phyloP scores from a whole-genome alignment of 495 filamentous ascomycete genomes.

The Stereocaulon alpinum region DNA sequence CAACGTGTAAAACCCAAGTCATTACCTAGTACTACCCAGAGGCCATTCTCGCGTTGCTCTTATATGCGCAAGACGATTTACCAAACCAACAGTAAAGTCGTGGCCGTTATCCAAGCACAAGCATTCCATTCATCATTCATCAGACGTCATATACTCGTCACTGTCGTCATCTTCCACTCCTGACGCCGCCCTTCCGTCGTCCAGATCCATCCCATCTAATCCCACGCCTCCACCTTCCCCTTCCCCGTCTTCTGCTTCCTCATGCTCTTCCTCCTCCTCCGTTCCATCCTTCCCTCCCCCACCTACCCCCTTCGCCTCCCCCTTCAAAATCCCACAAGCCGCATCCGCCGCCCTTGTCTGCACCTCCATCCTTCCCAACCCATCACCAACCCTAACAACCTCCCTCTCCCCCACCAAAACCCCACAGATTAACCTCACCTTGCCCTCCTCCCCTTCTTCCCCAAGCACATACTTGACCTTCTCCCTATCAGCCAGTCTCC shows the following conservation, averaged over 20 bases:
- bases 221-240: background rate
- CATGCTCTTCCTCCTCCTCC: constrained; percentile 14
- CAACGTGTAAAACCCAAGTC: no score
- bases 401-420: constrained; percentile 40
- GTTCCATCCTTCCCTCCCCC: constrained; percentile 13
- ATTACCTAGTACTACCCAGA: no score
- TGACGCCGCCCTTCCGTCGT: background rate
- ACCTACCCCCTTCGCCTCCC: constrained; percentile 15
- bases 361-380: constrained; percentile 43
- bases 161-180: constrained; percentile 6
- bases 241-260: background rate
- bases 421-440: constrained; percentile 36
- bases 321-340: constrained; percentile 32
- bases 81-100: no score
- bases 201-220: background rate
- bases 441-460: constrained; percentile 17
- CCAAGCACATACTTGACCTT: constrained; percentile 31
- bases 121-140: constrained; percentile 9
- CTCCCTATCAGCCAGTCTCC: constrained; percentile 41
- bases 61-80: no score
- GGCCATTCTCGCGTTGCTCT: no score
- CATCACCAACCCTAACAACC: constrained; percentile 38
- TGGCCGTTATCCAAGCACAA: no score
- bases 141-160: constrained; percentile 21
- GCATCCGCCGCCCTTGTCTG: constrained; percentile 45